Base-by-base conservation (phyloP, 176 grass and related monocot species). In the Neostapfia colusana region DNA sequence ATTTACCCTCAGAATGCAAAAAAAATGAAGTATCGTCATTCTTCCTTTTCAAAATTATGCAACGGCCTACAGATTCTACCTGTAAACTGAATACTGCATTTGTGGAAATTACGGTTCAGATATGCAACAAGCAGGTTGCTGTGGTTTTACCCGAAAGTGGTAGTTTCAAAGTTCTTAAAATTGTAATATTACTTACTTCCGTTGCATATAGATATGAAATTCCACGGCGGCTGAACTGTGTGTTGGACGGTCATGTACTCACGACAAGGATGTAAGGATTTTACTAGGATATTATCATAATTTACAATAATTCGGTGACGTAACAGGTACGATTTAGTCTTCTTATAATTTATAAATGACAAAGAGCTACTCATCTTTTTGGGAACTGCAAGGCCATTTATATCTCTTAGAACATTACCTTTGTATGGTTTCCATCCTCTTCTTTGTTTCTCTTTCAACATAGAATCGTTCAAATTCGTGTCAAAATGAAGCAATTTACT, bases 371-470 rank as follows among this genome's bases (percentile, higher is more conserved):
- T 45, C 11, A 15, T 3, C 49, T 59, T 37, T 43, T 62, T 63
- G 45, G 46, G 76, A 81, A 26, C 20, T 18, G 62, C 42, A 70
- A 69, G 43, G 69, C 17, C n/a, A 54, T 64, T 34, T 28, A 8
- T 18, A 25, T 54, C 20, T 10, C 41, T 63, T 36, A 13, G n/a
- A 62, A 40, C 15, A 48, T 49, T 46, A 25, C 18, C 20, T 49
- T 64, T 56, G 18, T 35, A 16, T 1, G 11, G 1, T 7, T 63
- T 56, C 6, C n/a, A 16, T 15, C 6, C 16, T n/a, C 35, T 8
- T 64, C 31, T 70, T 50, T 60, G 28, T 21, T 41, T 4, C 14
- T 34, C 12, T 63, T 61, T 16, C 17, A 23, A 1, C 15, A 18
- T 10, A 27, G 25, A 25, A 15, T 55, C 45, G 67, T 21, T 70